A percentile compares a stretch with the other conserved stretches of the same genome.
Conservation (phyloP, 352 stramenopile genomes). For the Phytophthora kernoviae region DNA sequence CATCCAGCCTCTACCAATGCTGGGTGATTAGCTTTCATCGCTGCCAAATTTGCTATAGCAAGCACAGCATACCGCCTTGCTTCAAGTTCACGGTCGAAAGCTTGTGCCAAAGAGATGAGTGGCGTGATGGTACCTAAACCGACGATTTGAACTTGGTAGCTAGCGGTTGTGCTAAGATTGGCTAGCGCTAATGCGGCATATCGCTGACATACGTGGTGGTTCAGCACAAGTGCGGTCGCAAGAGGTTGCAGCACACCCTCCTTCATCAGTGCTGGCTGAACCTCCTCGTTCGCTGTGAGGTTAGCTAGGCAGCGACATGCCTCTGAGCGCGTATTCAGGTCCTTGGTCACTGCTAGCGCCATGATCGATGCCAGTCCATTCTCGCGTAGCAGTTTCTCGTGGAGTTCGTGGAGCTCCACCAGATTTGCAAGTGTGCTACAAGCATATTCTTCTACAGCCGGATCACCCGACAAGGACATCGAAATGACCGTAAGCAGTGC, state of each 20-base stretch:
- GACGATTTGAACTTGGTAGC: constrained; percentile 95
- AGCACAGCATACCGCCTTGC: constrained; percentile 93
- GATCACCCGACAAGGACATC: constrained; percentile 93
- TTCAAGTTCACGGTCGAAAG: constrained; percentile 92
- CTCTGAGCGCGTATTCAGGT: constrained; percentile 92
- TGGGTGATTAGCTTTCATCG: constrained; percentile 95
- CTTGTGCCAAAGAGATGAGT: constrained; percentile 86
- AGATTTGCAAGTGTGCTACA: constrained; percentile 96
- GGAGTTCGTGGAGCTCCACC: constrained; percentile 94
- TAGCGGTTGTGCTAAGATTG: constrained; percentile 94
- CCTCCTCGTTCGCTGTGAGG: constrained; percentile 94
- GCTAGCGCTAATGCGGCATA: constrained; percentile 93
- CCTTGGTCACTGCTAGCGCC: constrained; percentile 88
- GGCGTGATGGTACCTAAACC: constrained; percentile 92
- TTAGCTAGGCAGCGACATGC: constrained; percentile 94
- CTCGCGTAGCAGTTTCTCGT: constrained; percentile 95
- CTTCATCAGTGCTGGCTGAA: constrained; percentile 91
- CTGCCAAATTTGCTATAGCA: constrained; percentile 94
- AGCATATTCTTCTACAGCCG: constrained; percentile 90
- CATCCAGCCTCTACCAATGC: constrained; percentile 92
- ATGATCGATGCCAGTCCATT: constrained; percentile 93
- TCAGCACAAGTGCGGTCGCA: constrained; percentile 85
- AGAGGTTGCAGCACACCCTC: constrained; percentile 92
- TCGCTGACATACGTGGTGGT: constrained; percentile 93
- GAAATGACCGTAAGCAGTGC: constrained; percentile 95